A percentile compares a stretch with the other conserved stretches of the same genome.
Conservation (phyloP, 805 yeast species). For the Pichia heedii region DNA sequence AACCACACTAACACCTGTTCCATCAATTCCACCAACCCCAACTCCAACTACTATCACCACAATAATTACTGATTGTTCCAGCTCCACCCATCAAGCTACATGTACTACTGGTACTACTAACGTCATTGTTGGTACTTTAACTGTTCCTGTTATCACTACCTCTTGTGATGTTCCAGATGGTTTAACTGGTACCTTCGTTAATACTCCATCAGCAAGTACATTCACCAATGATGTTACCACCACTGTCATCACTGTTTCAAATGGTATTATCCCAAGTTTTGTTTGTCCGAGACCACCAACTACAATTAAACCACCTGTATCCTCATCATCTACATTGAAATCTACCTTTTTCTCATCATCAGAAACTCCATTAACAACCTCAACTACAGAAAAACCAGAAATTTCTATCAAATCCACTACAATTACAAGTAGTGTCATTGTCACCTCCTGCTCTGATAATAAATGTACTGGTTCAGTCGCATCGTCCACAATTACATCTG, state of each 20-base stretch:
- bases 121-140: neutral
- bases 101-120: neutral
- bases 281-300: neutral
- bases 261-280: neutral
- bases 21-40: neutral
- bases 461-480: too few relatives aligned
- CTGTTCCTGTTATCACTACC: neutral
- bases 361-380: too few relatives aligned
- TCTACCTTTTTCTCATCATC: neutral
- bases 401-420: neutral
- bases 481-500: neutral
- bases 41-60: neutral
- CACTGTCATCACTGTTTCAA: neutral
- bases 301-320: neutral
- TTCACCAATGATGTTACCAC: conserved; percentile 9
- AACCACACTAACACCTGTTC: neutral
- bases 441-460: too few relatives aligned
- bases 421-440: too few relatives aligned
- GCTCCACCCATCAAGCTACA: neutral
- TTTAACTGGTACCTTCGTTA: too few relatives aligned
- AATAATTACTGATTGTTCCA: neutral
- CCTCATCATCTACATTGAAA: neutral
- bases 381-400: neutral
- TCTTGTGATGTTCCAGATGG: too few relatives aligned
- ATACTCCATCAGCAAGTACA: too few relatives aligned